Conservation (phyloP, 2,329 filamentous ascomycete genomes). For the Ophiostoma fasciatum region DNA sequence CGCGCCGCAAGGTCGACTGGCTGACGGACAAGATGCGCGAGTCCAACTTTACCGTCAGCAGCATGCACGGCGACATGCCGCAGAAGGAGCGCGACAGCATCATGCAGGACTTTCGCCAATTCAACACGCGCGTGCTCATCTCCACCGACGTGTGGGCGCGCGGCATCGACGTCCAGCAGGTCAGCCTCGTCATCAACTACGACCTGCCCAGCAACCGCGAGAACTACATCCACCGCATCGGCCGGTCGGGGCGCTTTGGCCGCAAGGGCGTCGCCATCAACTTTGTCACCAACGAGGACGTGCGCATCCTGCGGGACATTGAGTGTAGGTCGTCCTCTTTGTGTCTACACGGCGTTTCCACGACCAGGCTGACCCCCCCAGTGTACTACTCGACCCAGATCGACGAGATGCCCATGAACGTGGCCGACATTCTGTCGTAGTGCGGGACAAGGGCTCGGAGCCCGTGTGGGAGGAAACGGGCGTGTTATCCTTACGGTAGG, state of each 20-base stretch:
- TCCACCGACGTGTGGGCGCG: constrained; percentile 96
- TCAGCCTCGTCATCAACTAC: constrained; percentile 97
- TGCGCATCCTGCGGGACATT: constrained; percentile 92
- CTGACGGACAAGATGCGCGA: constrained; percentile 98
- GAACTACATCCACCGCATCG: constrained; percentile 99
- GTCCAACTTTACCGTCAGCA: constrained; percentile 95
- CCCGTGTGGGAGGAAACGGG: constrained; percentile 11
- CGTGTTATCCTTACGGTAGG: constrained; percentile 5
- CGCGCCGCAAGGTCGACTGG: constrained; percentile 97
- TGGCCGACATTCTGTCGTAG: constrained; percentile 40
- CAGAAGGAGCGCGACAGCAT: constrained; percentile 97
- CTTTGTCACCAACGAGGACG: constrained; percentile 96
- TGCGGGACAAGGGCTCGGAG: constrained; percentile 1
- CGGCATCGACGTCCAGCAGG: constrained; percentile 97
- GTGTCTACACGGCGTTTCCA: neutral
- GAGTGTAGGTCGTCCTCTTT: constrained; percentile 49
- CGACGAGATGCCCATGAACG: constrained; percentile 98
- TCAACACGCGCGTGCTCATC: constrained; percentile 89
- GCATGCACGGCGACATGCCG: constrained; percentile 99
- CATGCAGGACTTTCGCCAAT: constrained; percentile 97
- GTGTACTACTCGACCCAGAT: constrained; percentile 95
- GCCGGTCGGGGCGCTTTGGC: constrained; percentile 86
- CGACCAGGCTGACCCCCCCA: constrained; percentile 18
- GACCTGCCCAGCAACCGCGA: constrained; percentile 96
- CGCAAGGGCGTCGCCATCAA: constrained; percentile 99